Conservation (phyloP, 176 grass and related monocot genomes). For the Poa annua region DNA sequence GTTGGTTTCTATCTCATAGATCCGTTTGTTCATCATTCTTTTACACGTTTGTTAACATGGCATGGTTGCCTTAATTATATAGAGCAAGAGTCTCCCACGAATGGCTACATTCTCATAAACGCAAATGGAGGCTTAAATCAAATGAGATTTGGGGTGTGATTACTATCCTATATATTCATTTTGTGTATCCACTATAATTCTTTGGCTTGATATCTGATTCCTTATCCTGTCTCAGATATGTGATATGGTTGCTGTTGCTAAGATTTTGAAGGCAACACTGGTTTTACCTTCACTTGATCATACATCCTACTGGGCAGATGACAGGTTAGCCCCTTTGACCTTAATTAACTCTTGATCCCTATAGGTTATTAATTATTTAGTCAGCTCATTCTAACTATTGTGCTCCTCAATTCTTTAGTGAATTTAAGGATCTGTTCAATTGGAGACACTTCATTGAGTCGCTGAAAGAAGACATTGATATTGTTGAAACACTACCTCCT, state of each 20-base stretch:
- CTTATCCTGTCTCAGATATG: constrained; percentile 82
- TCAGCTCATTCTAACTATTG: constrained; percentile 18
- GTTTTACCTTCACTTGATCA: constrained; percentile 99
- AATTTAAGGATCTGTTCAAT: constrained; percentile 99
- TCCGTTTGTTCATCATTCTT: constrained; percentile 26
- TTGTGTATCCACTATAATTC: constrained; percentile 31
- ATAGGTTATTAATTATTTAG: constrained; percentile 33
- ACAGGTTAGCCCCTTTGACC: constrained; percentile 54
- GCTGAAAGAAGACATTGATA: constrained; percentile 92
- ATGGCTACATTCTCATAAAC: constrained; percentile 96
- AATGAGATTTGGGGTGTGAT: constrained; percentile 99
- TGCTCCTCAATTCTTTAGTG: constrained; percentile 54
- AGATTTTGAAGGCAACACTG: constrained; percentile 90
- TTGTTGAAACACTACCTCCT: constrained; percentile 81
- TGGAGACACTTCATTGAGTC: constrained; percentile 97
- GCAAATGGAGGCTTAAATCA: constrained; percentile 99
- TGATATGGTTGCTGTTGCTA: constrained; percentile 98
- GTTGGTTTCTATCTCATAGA: constrained; percentile 29
- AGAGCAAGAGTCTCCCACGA: constrained; percentile 75
- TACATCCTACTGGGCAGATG: constrained; percentile 99
- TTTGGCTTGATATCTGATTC: constrained; percentile 31
- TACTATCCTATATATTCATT: constrained; percentile 45
- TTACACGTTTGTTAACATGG: constrained; percentile 33
- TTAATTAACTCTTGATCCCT: constrained; percentile 33
- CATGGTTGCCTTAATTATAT: constrained; percentile 39